These are phyloP conservation scores for Sclerotinia spermophila DNA, from an alignment of 2,329 filamentous ascomycete genomes.

Conservation along the genomic window DNA sequence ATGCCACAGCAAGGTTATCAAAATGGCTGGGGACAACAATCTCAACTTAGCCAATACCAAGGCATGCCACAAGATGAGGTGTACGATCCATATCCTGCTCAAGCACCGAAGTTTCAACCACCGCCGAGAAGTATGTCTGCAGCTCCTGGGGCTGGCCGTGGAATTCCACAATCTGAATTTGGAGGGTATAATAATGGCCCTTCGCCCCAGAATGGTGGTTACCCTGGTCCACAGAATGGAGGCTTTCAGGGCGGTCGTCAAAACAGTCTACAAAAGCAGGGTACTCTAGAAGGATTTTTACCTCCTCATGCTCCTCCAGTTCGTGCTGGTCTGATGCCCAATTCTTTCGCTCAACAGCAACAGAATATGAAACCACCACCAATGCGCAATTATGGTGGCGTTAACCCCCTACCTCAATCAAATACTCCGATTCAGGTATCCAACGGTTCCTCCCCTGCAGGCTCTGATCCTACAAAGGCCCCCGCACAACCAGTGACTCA, in stretches of 20 bases:
- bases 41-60: constrained; percentile 26
- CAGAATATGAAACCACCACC: constrained; percentile 56
- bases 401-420: constrained; percentile 18
- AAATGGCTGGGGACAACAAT: constrained; percentile 31
- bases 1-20: constrained; percentile 29
- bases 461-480: constrained; percentile 15
- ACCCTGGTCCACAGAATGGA: constrained; percentile 21
- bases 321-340: constrained; percentile 58
- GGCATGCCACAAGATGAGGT: constrained; percentile 23
- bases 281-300: constrained; percentile 40
- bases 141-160: constrained; percentile 26
- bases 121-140: constrained; percentile 33
- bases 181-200: constrained; percentile 24
- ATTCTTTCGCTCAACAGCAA: constrained; percentile 49
- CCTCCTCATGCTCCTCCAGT: constrained; percentile 61
- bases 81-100: constrained; percentile 25
- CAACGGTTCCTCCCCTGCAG: constrained; percentile 6
- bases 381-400: constrained; percentile 38
- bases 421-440: background rate
- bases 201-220: constrained; percentile 21
- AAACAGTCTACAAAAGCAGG: constrained; percentile 28
- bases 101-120: constrained; percentile 29
- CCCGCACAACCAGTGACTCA: constrained; percentile 57
- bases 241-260: constrained; percentile 20
- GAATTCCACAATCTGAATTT: constrained; percentile 25